A percentile compares a stretch with the other conserved stretches of the same genome.
Evolutionary conservation across 306 rosid species (phyloP).

Genomic region (Alnus rubra): DNA sequence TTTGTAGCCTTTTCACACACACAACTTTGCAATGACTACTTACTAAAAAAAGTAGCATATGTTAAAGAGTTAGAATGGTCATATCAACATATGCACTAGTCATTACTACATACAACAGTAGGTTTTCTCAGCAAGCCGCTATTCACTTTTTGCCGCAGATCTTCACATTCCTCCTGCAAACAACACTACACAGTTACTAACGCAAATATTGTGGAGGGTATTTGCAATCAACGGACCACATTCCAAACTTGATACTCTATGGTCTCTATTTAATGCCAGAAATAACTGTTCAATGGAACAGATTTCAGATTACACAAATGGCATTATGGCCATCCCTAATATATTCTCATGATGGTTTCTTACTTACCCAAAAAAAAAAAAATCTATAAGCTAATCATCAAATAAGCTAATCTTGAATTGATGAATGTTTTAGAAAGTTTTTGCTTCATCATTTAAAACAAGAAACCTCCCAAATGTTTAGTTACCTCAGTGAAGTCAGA

Average conservation of each 20-base stretch:
- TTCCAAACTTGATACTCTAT: slow-evolving; percentile 6
- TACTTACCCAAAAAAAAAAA: too few species aligned
- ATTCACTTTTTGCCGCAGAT: slow-evolving; percentile 51
- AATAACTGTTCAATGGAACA: background rate
- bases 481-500: slow-evolving; percentile 68
- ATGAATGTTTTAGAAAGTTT: background rate
- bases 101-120: slow-evolving; percentile 57
- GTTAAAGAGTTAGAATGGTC: background rate
- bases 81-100: background rate
- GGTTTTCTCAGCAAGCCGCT: slow-evolving; percentile 42
- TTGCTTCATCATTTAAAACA: background rate
- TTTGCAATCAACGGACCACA: background rate
- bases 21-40: background rate
- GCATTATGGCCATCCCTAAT: background rate
- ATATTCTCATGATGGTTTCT: slow-evolving; percentile 7
- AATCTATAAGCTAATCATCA: background rate
- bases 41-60: background rate
- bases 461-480: background rate
- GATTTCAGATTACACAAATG: background rate
- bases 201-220: slow-evolving; percentile 3
- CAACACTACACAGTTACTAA: slow-evolving; percentile 22
- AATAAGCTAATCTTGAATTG: slow-evolving; percentile 2
- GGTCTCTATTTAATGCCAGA: background rate
- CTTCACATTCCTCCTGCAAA: slow-evolving; percentile 69
- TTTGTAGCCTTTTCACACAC: background rate